These are phyloP conservation scores for Edaphochlamys debaryana DNA, from an alignment of 139 green algal species.

Conservation along the genomic window DNA sequence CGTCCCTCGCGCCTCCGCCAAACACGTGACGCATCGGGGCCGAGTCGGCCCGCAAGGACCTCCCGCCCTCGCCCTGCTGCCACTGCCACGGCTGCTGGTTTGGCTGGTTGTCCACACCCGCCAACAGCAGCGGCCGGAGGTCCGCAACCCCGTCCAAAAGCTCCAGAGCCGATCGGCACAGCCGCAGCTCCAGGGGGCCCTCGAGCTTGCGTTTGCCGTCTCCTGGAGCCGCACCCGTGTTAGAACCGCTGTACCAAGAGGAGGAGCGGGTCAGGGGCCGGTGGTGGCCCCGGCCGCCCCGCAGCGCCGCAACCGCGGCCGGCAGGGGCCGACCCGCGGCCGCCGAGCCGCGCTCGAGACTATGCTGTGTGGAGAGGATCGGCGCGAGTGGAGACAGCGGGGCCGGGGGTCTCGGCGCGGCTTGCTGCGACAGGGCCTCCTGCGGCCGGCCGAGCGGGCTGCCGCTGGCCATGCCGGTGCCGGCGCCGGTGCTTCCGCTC, in stretches of 20 bases:
- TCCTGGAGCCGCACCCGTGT: neutral
- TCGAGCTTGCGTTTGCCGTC: neutral
- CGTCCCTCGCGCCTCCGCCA: neutral
- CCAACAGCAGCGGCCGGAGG: neutral
- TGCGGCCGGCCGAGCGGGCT: too few relatives aligned
- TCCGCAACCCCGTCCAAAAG: slow-evolving; percentile 26
- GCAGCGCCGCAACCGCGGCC: too few relatives aligned
- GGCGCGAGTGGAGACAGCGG: neutral
- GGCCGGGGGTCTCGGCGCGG: neutral
- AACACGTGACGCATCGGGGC: too few relatives aligned
- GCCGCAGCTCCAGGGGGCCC: slow-evolving; percentile 13
- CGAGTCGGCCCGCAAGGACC: neutral
- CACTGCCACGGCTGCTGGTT: neutral
- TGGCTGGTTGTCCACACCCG: neutral
- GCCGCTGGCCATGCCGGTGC: too few relatives aligned
- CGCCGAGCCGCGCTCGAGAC: too few relatives aligned
- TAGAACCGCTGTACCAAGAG: slow-evolving; percentile 18
- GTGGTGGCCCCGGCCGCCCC: neutral
- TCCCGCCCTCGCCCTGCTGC: neutral
- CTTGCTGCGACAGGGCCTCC: too few relatives aligned
- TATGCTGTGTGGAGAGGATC: neutral
- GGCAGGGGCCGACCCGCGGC: too few relatives aligned
- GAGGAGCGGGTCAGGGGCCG: neutral
- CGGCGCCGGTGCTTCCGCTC: too few relatives aligned
- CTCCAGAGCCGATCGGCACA: neutral